Percentiles rank a stretch among this genome's conserved stretches.
Conservation (phyloP, 2,329 filamentous ascomycete genomes). For the Aspergillus alliaceus region DNA sequence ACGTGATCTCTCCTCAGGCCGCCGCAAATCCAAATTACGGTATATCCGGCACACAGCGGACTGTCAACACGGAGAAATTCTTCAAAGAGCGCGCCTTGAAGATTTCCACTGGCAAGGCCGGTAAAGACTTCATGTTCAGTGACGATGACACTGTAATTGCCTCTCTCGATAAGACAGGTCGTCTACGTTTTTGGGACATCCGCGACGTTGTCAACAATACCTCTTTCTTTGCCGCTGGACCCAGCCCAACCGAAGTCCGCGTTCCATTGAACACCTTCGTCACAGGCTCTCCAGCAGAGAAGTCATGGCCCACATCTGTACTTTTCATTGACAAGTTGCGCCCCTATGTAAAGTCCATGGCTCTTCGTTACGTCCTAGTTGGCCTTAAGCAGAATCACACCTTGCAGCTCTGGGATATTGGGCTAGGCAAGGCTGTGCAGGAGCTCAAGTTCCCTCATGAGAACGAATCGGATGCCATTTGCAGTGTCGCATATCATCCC, state of each 20-base stretch:
- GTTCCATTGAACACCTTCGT: conserved; percentile 83
- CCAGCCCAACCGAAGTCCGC: conserved; percentile 70
- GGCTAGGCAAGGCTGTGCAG: conserved; percentile 90
- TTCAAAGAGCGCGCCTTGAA: conserved; percentile 83
- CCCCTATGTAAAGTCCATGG: conserved; percentile 85
- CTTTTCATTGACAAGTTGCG: conserved; percentile 94
- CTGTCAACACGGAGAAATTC: conserved; percentile 83
- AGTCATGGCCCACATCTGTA: conserved; percentile 95
- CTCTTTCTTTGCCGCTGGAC: conserved; percentile 38
- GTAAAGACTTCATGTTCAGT: conserved; percentile 97
- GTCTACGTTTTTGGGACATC: conserved; percentile 98
- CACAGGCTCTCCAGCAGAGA: conserved; percentile 83
- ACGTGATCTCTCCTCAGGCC: conserved; percentile 70
- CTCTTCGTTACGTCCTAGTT: conserved; percentile 91
- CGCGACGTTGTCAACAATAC: conserved; percentile 66
- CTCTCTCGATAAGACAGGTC: conserved; percentile 93
- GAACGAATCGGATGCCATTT: conserved; percentile 96
- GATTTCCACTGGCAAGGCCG: conserved; percentile 95
- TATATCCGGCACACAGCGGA: conserved; percentile 52
- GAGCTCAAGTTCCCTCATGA: conserved; percentile 95
- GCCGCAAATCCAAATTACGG: conserved; percentile 53
- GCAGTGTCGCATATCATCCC: conserved; percentile 93
- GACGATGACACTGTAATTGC: conserved; percentile 94
- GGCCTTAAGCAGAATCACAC: conserved; percentile 99
- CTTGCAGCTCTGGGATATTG: conserved; percentile 96